Conservation (phyloP, 2,329 filamentous ascomycete species). For the Aureobasidium namibiae region DNA sequence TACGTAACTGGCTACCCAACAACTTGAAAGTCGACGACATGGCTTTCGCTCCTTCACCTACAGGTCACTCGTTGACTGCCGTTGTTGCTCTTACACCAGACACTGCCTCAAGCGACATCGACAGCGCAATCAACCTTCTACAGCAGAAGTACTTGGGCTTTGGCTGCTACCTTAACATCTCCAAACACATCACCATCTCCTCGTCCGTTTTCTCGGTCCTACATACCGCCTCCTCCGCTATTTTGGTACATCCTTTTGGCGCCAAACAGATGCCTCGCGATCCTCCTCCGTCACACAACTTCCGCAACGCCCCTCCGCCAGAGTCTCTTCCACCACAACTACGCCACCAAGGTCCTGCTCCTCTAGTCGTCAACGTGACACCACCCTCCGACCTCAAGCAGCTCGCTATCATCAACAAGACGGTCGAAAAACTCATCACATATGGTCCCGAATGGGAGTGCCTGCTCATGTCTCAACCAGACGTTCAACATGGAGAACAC, state of each 20-base stretch:
- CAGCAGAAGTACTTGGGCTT: constrained; percentile 81
- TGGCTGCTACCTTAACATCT: constrained; percentile 72
- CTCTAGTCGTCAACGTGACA: constrained; percentile 40
- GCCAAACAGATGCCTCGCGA: constrained; percentile 47
- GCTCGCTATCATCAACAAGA: constrained; percentile 77
- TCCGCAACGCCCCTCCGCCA: constrained; percentile 36
- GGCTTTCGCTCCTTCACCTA: constrained; percentile 52
- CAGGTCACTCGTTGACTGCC: constrained; percentile 51
- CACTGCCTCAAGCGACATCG: constrained; percentile 75
- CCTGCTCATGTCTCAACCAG: constrained; percentile 75
- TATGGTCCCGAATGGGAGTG: constrained; percentile 73
- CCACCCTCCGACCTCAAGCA: constrained; percentile 70
- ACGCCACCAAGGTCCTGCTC: constrained; percentile 43
- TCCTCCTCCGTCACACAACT: constrained; percentile 38
- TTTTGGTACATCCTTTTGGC: constrained; percentile 53
- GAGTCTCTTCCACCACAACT: constrained; percentile 49
- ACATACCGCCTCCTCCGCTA: constrained; percentile 24
- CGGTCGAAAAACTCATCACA: constrained; percentile 60
- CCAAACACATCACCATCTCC: constrained; percentile 42
- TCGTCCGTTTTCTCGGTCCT: constrained; percentile 35
- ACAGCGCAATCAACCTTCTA: constrained; percentile 65
- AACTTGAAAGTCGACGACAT: constrained; percentile 63
- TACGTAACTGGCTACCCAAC: constrained; percentile 42
- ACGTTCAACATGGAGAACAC: constrained; percentile 77
- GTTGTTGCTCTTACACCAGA: constrained; percentile 76